These are phyloP conservation scores for Boletellus sp. DNA, from an alignment of 768 basidiomycete genomes.

Conservation along the genomic window DNA sequence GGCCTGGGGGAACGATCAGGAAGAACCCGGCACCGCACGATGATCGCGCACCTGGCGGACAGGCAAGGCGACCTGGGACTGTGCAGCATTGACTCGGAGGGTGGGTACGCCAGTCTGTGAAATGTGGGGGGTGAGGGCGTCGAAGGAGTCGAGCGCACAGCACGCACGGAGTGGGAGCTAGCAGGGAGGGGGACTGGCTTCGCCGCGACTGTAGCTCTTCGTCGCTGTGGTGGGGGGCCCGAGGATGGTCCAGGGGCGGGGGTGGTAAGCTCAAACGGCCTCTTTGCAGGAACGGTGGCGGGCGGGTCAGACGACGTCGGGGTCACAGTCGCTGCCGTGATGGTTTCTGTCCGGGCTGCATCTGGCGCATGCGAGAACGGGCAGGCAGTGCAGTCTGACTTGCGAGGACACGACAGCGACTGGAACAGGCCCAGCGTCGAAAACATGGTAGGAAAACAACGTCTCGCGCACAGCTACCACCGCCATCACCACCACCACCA, in stretches of 20 bases:
- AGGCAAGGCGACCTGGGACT: slow-evolving; percentile 67
- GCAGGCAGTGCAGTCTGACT: slow-evolving; percentile 49
- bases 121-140: background rate
- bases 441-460: slow-evolving; percentile 52
- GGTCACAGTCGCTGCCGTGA: slow-evolving; percentile 1
- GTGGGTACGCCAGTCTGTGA: slow-evolving; percentile 58
- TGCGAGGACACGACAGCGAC: slow-evolving; percentile 56
- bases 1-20: slow-evolving; percentile 38
- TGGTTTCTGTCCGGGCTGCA: slow-evolving; percentile 26
- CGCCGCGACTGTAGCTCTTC: slow-evolving; percentile 45
- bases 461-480: too few species aligned
- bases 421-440: slow-evolving; percentile 56
- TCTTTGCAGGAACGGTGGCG: slow-evolving; percentile 46
- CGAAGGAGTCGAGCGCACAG: background rate
- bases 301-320: background rate
- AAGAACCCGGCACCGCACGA: too few species aligned
- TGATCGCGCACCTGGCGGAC: slow-evolving; percentile 60
- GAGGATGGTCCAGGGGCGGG: slow-evolving; percentile 47
- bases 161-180: slow-evolving; percentile 33
- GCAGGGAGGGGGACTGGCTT: slow-evolving; percentile 44
- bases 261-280: slow-evolving; percentile 32
- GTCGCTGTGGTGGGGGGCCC: slow-evolving; percentile 44
- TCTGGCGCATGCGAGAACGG: slow-evolving; percentile 60
- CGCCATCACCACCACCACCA: too few species aligned
- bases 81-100: slow-evolving; percentile 61